Evolutionary conservation across 1,139 yeast species (phyloP).

Genomic region (Meyerozyma carpophila): DNA sequence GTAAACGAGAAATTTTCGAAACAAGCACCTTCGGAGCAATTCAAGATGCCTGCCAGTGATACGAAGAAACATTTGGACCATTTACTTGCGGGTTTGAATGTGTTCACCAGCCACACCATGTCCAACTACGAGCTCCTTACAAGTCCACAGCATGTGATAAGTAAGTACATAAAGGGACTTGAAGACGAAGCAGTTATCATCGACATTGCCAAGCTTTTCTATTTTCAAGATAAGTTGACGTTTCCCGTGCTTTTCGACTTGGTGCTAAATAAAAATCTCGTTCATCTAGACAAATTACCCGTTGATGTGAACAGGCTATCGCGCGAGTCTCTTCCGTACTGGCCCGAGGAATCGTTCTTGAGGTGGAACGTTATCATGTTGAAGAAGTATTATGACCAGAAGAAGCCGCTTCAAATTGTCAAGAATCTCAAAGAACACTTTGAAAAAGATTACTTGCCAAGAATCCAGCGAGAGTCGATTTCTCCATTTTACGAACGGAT

Average conservation of each 20-base stretch:
- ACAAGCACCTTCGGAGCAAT: constrained; percentile 1
- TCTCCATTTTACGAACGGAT: constrained; percentile 38
- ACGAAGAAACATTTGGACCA: constrained; percentile 6
- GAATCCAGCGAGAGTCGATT: constrained; percentile 19
- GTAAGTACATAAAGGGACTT: constrained; percentile 17
- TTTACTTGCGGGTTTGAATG: constrained; percentile 7
- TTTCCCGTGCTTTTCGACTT: constrained; percentile 22
- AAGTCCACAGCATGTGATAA: constrained; percentile 17
- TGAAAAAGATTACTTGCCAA: constrained; percentile 19
- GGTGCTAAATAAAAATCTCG: constrained; percentile 23
- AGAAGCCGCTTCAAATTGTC: constrained; percentile 27
- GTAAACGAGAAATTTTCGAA: not conserved
- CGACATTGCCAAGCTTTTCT: constrained; percentile 23
- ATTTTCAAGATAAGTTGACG: constrained; percentile 21
- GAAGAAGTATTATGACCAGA: constrained; percentile 31
- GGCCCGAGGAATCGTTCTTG: constrained; percentile 13
- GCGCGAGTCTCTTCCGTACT: constrained; percentile 6
- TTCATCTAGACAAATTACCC: constrained; percentile 19
- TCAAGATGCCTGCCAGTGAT: constrained; percentile 2
- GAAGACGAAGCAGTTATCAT: constrained; percentile 20
- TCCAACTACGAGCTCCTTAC: constrained; percentile 9
- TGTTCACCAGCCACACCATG: constrained; percentile 6
- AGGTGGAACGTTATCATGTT: constrained; percentile 28
- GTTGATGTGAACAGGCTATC: constrained; percentile 12
- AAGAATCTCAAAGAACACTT: constrained; percentile 27